phyloP scores from a whole-genome alignment of 306 rosid species.

The Carpinus viminea region DNA sequence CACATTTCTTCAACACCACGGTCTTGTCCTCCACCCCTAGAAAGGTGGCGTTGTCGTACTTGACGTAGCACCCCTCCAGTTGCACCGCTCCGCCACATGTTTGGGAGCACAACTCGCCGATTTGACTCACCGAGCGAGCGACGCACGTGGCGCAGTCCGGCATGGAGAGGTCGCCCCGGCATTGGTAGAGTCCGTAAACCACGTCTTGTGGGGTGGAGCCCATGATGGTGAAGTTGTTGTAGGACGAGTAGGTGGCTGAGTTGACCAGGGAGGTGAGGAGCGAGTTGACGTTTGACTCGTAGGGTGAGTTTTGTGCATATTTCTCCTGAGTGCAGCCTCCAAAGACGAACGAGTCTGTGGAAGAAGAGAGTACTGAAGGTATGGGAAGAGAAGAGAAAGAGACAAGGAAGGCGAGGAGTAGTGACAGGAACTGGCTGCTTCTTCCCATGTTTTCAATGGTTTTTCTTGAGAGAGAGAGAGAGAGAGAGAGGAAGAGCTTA shows the following conservation, averaged over 20 bases:
- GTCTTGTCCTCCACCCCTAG: constrained; percentile 79
- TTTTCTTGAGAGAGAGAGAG: not conserved
- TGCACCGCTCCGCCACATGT: constrained; percentile 75
- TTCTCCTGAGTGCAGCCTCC: constrained; percentile 82
- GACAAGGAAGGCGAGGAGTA: constrained; percentile 3
- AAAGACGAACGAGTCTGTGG: constrained; percentile 60
- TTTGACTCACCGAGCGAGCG: constrained; percentile 45
- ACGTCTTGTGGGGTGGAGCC: constrained; percentile 51
- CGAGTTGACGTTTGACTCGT: constrained; percentile 79
- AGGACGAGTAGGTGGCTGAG: constrained; percentile 88
- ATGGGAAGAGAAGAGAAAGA: constrained; percentile 6
- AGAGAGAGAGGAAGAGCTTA: not conserved
- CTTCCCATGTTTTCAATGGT: not conserved
- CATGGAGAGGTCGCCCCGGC: constrained; percentile 92
- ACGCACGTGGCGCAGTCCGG: constrained; percentile 81
- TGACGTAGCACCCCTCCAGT: constrained; percentile 78
- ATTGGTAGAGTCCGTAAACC: constrained; percentile 77
- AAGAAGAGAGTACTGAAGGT: constrained; percentile 25
- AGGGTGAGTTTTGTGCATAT: constrained; percentile 57
- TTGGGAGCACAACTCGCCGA: constrained; percentile 48
- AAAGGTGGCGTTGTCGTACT: constrained; percentile 71
- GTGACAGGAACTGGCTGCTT: not conserved
- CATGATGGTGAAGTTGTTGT: constrained; percentile 75
- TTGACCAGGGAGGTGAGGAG: constrained; percentile 79
- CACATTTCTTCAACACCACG: constrained; percentile 75